Conservation (phyloP, 139 green algal genomes). For the Chlorella sp. region DNA sequence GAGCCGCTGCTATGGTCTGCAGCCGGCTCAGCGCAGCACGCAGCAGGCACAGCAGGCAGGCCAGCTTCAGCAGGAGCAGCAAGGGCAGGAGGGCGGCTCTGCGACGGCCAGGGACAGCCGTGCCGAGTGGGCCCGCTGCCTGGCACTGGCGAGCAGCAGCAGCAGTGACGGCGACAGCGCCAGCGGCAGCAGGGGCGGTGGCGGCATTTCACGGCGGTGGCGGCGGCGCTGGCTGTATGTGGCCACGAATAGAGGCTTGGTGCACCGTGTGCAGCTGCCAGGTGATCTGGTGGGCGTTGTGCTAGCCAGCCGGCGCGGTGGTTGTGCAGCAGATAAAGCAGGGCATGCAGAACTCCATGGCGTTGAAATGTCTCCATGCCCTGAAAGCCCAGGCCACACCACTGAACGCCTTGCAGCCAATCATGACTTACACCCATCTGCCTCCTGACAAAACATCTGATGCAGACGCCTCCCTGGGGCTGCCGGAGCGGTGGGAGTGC, state of each 20-base stretch:
- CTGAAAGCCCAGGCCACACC: too few species aligned
- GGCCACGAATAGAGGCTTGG: constrained; percentile 40
- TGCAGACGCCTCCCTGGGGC: background rate
- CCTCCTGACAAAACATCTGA: too few species aligned
- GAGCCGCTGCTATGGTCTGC: constrained; percentile 26
- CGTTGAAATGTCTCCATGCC: too few species aligned
- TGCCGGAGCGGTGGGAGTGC: constrained; percentile 9
- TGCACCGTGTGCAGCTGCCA: constrained; percentile 40
- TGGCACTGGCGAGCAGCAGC: constrained; percentile 15
- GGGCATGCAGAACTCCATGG: too few species aligned
- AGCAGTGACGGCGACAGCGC: background rate
- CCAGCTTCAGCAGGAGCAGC: background rate
- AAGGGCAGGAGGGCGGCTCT: background rate
- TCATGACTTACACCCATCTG: too few species aligned
- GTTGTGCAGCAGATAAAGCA: too few species aligned
- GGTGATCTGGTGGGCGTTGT: too few species aligned
- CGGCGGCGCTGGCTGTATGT: constrained; percentile 24
- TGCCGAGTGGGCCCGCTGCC: constrained; percentile 42
- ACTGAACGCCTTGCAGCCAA: too few species aligned
- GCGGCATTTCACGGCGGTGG: background rate
- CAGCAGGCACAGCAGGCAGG: background rate
- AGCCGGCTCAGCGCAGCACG: background rate
- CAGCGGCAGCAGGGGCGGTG: background rate
- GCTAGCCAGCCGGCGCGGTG: too few species aligned
- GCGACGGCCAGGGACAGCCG: constrained; percentile 17